Percentiles rank a stretch among this genome's conserved stretches.
Evolutionary conservation across 768 basidiomycete species (phyloP).

Genomic region (Collybiopsis luxurians): DNA sequence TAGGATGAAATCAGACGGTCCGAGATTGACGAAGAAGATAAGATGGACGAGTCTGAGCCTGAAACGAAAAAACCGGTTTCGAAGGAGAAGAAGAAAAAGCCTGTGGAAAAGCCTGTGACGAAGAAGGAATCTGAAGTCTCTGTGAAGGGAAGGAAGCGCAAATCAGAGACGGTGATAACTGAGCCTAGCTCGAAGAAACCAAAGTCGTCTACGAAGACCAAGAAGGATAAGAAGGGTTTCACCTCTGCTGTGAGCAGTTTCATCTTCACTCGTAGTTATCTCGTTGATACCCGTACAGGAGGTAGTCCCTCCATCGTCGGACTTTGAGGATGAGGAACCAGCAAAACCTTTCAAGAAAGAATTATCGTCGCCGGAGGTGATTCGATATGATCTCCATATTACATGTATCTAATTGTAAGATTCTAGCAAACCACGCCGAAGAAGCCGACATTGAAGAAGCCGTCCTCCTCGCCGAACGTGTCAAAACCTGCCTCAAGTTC

Average conservation of each 20-base stretch:
- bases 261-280: neutral
- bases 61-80: neutral
- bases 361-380: constrained; percentile 1
- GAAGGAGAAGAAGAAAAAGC: neutral
- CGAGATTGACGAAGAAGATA: neutral
- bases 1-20: neutral
- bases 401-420: no score
- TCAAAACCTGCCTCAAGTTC: neutral
- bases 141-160: constrained; percentile 5
- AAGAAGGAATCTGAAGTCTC: neutral
- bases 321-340: constrained; percentile 22
- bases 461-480: neutral
- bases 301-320: constrained; percentile 33
- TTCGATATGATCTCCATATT: no score
- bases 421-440: neutral
- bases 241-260: constrained; percentile 33
- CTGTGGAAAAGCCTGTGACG: neutral
- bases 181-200: constrained; percentile 6
- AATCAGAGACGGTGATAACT: neutral
- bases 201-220: neutral
- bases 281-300: constrained; percentile 22
- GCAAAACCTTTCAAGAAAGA: neutral
- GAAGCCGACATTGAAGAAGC: neutral
- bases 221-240: constrained; percentile 22
- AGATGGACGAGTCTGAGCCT: neutral